Base-by-base conservation (phyloP, 257 asterid genomes). In the Mitragyna speciosa region DNA sequence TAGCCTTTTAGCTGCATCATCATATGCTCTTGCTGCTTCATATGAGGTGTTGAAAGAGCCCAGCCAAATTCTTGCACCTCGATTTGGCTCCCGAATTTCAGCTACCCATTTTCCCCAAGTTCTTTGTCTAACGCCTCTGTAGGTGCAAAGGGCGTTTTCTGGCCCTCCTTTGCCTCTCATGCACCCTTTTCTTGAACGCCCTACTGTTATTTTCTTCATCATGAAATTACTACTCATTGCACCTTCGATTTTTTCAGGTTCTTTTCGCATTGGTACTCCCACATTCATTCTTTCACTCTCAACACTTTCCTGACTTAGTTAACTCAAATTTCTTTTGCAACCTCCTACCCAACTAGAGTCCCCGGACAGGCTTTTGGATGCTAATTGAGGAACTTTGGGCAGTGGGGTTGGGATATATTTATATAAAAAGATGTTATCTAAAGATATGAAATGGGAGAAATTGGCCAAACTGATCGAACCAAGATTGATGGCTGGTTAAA, bases 81-180 rank as follows among this genome's bases (percentile, higher is more conserved):
- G 89, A 82, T 92, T 88, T 20, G 97, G 96, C 85, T 92, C 96
- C 10, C 97, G 92, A 33, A 93, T 93, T 75, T 93, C 97, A 9
- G 97, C 91, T 11, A 93, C 97, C 97, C 97, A 93, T 61, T 87
- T 89, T 0, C 97, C 97, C 97, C 97, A 93, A 0, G 94, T 92
- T n/a, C 98, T 80, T 83, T 93, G 97, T 41, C 98, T 78, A 10
- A 93, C 98, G 5, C 98, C 98, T 74, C 95, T 87, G 75, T 83
- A 93, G 14, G 90, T 87, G 83, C 97, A 93, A 3, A 82, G 82
- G 19, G 92, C 90, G 76, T 93, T 93, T 28, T 93, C 94, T 9
- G 98, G 98, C 0, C 98, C 97, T 2, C 98, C 98, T 76, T 92
- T 93, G 2, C 97, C 97, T 51, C 91, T 88, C 98, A 92, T 93